Conservation (phyloP, 371 early-diverging fungal genomes). For the Mucor lusitanicus region DNA sequence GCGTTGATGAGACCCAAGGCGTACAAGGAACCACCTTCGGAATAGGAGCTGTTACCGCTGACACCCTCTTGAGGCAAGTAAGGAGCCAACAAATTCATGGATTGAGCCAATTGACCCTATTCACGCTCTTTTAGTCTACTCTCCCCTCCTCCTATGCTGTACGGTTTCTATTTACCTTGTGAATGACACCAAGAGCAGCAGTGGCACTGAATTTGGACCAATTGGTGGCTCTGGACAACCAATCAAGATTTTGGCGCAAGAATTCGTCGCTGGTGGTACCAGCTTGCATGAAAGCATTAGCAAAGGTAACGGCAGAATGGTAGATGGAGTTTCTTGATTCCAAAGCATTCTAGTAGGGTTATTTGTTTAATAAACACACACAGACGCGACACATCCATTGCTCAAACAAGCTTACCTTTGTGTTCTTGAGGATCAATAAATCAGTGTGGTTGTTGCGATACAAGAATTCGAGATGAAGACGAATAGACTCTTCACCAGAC, state of each 20-base stretch:
- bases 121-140: not conserved
- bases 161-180: constrained; percentile 72
- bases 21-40: constrained; percentile 98
- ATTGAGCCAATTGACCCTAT: constrained; percentile 88
- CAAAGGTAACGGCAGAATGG: constrained; percentile 95
- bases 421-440: constrained; percentile 89
- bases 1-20: constrained; percentile 98
- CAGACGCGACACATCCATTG: no score
- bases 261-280: constrained; percentile 99
- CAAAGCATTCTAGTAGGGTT: constrained; percentile 73
- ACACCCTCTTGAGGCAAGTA: constrained; percentile 94
- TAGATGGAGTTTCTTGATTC: constrained; percentile 92
- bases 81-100: constrained; percentile 82
- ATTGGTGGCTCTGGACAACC: constrained; percentile 96
- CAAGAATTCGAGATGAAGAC: constrained; percentile 91
- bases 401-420: no score
- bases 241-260: constrained; percentile 96
- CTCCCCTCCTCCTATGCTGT: no score
- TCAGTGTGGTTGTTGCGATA: constrained; percentile 95
- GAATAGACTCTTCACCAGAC: constrained; percentile 86
- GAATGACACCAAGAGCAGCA: constrained; percentile 99
- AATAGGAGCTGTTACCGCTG: constrained; percentile 77
- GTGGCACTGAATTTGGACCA: constrained; percentile 99
- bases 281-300: constrained; percentile 98
- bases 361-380: not conserved